Evolutionary conservation across 2,329 filamentous ascomycete species (phyloP).

Genomic region (Claviceps pusilla): DNA sequence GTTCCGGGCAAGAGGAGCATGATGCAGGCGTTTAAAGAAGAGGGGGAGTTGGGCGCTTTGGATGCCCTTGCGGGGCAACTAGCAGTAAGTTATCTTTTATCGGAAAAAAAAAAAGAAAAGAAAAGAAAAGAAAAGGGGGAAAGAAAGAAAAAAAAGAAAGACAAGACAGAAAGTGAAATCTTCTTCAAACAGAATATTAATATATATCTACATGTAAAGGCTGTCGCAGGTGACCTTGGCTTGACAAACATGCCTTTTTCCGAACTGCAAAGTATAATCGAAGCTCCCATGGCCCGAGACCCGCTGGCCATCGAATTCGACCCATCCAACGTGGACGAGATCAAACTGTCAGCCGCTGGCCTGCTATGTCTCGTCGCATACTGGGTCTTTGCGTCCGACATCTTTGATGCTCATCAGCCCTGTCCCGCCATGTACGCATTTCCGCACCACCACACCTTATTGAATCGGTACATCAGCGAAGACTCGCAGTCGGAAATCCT

Average conservation of each 20-base stretch:
- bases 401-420: slow-evolving; percentile 43
- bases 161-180: no score
- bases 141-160: not conserved
- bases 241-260: slow-evolving; percentile 30
- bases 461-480: slow-evolving; percentile 37
- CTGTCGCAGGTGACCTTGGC: slow-evolving; percentile 48
- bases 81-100: slow-evolving; percentile 34
- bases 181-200: no score
- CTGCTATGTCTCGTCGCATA: slow-evolving; percentile 45
- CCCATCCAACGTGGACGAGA: slow-evolving; percentile 31
- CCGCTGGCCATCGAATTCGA: slow-evolving; percentile 33
- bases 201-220: slow-evolving; percentile 19
- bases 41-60: slow-evolving; percentile 43
- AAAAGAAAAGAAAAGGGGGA: not conserved
- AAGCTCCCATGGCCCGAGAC: slow-evolving; percentile 25
- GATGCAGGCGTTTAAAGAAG: slow-evolving; percentile 48
- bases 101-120: no score
- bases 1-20: slow-evolving; percentile 47
- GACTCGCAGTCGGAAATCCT: slow-evolving; percentile 34
- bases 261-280: slow-evolving; percentile 31
- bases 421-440: slow-evolving; percentile 42
- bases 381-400: slow-evolving; percentile 45
- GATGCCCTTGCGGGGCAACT: slow-evolving; percentile 59
- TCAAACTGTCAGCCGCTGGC: slow-evolving; percentile 44
- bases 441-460: slow-evolving; percentile 40